Evolutionary conservation across 2,329 filamentous ascomycete genomes (phyloP).

Genomic region (Penicillium sp.): DNA sequence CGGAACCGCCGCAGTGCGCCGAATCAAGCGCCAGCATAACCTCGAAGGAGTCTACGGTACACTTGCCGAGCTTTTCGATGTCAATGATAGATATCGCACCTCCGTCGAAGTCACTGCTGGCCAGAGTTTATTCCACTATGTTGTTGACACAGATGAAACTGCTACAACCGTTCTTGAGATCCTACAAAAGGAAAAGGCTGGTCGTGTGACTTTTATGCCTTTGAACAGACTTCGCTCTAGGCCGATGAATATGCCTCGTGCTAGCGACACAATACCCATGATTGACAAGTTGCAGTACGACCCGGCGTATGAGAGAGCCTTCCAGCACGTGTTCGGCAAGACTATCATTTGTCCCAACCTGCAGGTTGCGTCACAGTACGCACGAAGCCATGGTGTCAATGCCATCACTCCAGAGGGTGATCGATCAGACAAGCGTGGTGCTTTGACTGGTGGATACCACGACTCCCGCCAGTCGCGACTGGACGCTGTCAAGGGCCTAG

Average conservation of each 20-base stretch:
- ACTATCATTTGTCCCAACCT: constrained; percentile 92
- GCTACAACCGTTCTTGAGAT: constrained; percentile 78
- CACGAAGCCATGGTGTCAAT: constrained; percentile 84
- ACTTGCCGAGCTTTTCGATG: constrained; percentile 86
- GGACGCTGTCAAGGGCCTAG: constrained; percentile 75
- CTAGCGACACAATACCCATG: constrained; percentile 83
- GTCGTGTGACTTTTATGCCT: constrained; percentile 92
- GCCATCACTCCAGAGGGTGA: constrained; percentile 95
- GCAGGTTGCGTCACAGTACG: constrained; percentile 83
- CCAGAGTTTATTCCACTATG: constrained; percentile 89
- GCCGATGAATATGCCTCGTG: constrained; percentile 74
- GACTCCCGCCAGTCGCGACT: constrained; percentile 83
- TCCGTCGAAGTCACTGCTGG: constrained; percentile 93
- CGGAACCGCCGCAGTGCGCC: constrained; percentile 81
- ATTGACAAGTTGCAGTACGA: constrained; percentile 83
- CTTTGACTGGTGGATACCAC: constrained; percentile 90
- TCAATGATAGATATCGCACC: constrained; percentile 78
- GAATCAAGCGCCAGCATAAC: constrained; percentile 74
- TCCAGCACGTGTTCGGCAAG: constrained; percentile 93
- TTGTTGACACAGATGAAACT: constrained; percentile 88
- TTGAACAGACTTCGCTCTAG: constrained; percentile 75
- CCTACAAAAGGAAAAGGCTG: constrained; percentile 75
- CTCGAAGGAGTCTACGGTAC: constrained; percentile 89
- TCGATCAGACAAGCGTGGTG: constrained; percentile 90
- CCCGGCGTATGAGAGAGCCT: constrained; percentile 73